Conservation (phyloP, 2,329 filamentous ascomycete genomes). For the Penicillium sp. region DNA sequence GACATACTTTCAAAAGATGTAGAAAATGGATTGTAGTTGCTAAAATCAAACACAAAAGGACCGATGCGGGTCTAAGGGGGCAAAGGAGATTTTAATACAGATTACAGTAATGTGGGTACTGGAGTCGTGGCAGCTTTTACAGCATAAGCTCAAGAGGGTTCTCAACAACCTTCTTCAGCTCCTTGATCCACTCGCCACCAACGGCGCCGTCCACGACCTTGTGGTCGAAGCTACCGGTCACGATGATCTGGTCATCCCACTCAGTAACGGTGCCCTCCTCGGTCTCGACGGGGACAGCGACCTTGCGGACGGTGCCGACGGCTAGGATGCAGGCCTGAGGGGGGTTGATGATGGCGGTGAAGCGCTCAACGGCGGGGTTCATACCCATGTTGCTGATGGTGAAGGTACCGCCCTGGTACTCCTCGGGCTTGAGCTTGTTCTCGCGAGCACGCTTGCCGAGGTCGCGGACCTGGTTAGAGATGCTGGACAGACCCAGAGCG, state of each 20-base stretch:
- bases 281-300: conserved; percentile 79
- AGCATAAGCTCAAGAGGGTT: conserved; percentile 94
- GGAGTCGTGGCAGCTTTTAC: conserved; percentile 49
- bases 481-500: conserved; percentile 79
- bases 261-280: conserved; percentile 80
- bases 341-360: conserved; percentile 98
- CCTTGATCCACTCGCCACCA: conserved; percentile 93
- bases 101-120: conserved; percentile 25
- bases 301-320: conserved; percentile 93
- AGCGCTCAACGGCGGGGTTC: conserved; percentile 94
- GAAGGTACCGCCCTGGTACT: conserved; percentile 98
- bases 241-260: conserved; percentile 96
- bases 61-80: conserved; percentile 27
- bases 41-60: conserved; percentile 32
- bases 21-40: conserved; percentile 31
- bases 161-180: conserved; percentile 96
- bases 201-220: conserved; percentile 97
- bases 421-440: conserved; percentile 98
- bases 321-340: conserved; percentile 94
- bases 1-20: conserved; percentile 7
- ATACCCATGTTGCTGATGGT: conserved; percentile 99
- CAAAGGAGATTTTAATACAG: conserved; percentile 38
- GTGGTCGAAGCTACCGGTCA: conserved; percentile 97
- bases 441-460: conserved; percentile 95
- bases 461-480: conserved; percentile 89